Evolutionary conservation across 495 filamentous ascomycete genomes (phyloP), one percentile per base, ranked within the genome.

Genomic region (Aspergillus taichungensis): DNA sequence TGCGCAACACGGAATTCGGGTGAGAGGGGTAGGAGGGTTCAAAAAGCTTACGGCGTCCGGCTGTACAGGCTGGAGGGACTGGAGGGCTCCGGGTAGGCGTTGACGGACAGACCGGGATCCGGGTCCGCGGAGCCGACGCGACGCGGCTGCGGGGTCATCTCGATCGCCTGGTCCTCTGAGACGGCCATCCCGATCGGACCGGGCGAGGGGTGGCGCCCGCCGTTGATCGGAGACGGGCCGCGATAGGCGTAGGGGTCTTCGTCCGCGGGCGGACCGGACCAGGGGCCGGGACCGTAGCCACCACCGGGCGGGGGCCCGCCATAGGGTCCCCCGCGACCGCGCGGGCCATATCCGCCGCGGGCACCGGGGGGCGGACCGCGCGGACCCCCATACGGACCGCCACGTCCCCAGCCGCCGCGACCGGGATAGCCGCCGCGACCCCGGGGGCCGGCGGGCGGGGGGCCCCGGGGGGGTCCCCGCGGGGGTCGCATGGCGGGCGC

Each of bases 41-140:
- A 1, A 24, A 4, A 24, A 24, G 18, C 85, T 75, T 80, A 92
- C 87, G 84, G 82, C 40, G 85, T 73, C 39, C 75, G 72, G 49
- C 79, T 84, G 61, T 91, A 90, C 32, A 68, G 70, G 59, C 84
- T 88, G 6, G 72, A 64, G 13, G 82, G 78, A 45, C 78, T 85
- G 55, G 60, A 49, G 34, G 63, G 56, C n/a, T 59, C 55, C 8
- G 46, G 40, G 11, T 58, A 54, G 0, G 53, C 56, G 30, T 68
- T 54, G 2, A 49, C 47, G 3, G 60, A 57, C n/a, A 67, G 32
- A n/a, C 56, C 57, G 79, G 82, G 3, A 69, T 52, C 57, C 57
- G 69, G 54, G 54, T 60, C 47, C 62, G 67, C 14, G 57, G 70
- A 49, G 52, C 36, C 41, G 6, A 41, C 18, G 13, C 65, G 55